phyloP scores from a whole-genome alignment of 2,329 filamentous ascomycete species.

The Chrysosporium keratinophilum region DNA sequence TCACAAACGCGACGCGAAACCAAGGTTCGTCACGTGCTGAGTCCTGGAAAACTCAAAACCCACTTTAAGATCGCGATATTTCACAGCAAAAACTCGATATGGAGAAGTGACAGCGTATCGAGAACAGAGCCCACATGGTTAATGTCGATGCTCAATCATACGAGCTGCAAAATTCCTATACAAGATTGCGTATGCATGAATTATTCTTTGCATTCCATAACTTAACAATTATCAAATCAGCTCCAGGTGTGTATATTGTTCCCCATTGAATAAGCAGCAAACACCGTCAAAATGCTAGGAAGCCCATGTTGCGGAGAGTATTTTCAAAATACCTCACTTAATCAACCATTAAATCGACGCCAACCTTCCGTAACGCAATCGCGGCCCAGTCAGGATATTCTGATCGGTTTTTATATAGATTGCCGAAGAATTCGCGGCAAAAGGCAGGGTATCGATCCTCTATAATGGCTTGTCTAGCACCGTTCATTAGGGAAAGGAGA shows the following conservation, averaged over 20 bases:
- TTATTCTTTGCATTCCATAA: no score
- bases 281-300: no score
- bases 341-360: slow-evolving; percentile 55
- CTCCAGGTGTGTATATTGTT: no score
- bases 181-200: no score
- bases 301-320: no score
- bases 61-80: background rate
- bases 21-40: slow-evolving; percentile 5
- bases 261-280: no score
- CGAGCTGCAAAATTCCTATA: no score
- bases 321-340: slow-evolving; percentile 2
- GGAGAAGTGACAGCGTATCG: no score
- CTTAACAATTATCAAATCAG: no score
- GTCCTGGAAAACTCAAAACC: background rate
- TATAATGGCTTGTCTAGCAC: slow-evolving; percentile 64
- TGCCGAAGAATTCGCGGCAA: slow-evolving; percentile 64
- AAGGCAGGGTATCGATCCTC: slow-evolving; percentile 72
- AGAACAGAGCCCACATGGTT: no score
- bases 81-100: no score
- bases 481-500: slow-evolving; percentile 71
- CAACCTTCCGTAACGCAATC: slow-evolving; percentile 65
- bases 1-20: slow-evolving; percentile 3
- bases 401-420: slow-evolving; percentile 56
- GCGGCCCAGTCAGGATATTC: slow-evolving; percentile 78
- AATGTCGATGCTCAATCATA: no score